phyloP scores from a whole-genome alignment of 129 eudicot genomes.

The Artemisia annua region DNA sequence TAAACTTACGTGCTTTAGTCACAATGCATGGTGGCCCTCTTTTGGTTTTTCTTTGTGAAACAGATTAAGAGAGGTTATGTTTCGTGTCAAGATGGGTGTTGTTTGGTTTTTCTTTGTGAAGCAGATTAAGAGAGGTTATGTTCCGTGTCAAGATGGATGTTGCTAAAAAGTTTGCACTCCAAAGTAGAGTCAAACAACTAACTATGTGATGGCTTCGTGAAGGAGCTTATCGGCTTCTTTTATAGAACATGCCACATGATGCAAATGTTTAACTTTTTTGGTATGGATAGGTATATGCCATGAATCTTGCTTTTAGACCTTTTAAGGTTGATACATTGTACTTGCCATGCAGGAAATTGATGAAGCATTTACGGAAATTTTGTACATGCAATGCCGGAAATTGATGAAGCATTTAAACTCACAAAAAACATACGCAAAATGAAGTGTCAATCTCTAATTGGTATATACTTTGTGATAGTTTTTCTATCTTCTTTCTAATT shows the following conservation, averaged over 20 bases:
- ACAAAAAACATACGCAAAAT: no score
- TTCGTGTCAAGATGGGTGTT: background rate
- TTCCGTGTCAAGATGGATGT: background rate
- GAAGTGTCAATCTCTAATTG: no score
- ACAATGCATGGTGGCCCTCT: no score
- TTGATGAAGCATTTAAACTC: no score
- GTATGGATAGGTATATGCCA: constrained; percentile 1
- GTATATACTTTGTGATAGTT: no score
- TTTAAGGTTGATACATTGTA: background rate
- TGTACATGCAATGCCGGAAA: no score
- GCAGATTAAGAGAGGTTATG: constrained; percentile 1
- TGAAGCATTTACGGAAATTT: background rate
- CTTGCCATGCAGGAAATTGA: background rate
- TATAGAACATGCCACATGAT: background rate
- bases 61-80: constrained; percentile 1
- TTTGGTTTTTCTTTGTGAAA: background rate
- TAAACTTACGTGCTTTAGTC: no score
- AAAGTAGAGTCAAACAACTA: background rate
- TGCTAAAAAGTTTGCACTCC: background rate
- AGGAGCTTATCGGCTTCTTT: background rate
- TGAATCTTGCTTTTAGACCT: constrained; percentile 4
- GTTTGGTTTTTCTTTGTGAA: constrained; percentile 8
- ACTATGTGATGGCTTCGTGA: background rate
- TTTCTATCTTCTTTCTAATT: no score
- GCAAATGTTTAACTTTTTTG: background rate